Evolutionary conservation across 306 rosid species (phyloP), one percentile per base, ranked within the genome.

Genomic region (Acacia melanoxylon): DNA sequence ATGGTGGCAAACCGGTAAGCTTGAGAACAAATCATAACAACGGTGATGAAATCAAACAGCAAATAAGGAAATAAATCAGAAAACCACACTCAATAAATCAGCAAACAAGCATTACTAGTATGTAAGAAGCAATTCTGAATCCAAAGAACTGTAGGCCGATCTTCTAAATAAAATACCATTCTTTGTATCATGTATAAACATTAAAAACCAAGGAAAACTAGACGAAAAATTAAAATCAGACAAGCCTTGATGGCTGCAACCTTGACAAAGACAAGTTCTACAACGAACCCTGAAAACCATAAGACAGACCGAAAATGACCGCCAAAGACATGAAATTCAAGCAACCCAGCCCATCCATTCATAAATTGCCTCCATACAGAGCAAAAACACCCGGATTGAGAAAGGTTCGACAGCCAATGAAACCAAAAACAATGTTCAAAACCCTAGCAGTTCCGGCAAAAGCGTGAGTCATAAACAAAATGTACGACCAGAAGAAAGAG

Each of bases 401-500:
- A 51, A 20, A 77, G 3, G 49, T 15, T 24, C 56, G 54, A 27
- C 27, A 62, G 20, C 24, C 68, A 68, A 78, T 25, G 65, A 79
- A 76, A 76, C 77, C 20, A 46, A 61, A 83, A 16, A 44, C 7
- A 75, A 41, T 37, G 72, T 72, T 24, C 51, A 68, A 81, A 80
- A 82, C 82, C 90, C 90, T 83, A 85, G n/a, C 48, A 52, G 31
- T 68, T 31, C 33, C 62, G 10, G 33, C 24, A n/a, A 58, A 52
- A 70, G 59, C 58, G 27, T n/a, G 12, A 42, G 69, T 54, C 42
- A 6, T 25, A 45, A 59, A 19, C 48, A 74, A 68, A 81, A 82
- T 0, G 78, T n/a, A 63, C 40, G 72, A 45, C 29, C 33, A 35
- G 15, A 27, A 12, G 15, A 31, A 19, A 67, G 73, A 82, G 80